Percentiles rank a stretch among this genome's conserved stretches.
Conservation (phyloP, 129 eudicot genomes). For the Artemisia tridentata region DNA sequence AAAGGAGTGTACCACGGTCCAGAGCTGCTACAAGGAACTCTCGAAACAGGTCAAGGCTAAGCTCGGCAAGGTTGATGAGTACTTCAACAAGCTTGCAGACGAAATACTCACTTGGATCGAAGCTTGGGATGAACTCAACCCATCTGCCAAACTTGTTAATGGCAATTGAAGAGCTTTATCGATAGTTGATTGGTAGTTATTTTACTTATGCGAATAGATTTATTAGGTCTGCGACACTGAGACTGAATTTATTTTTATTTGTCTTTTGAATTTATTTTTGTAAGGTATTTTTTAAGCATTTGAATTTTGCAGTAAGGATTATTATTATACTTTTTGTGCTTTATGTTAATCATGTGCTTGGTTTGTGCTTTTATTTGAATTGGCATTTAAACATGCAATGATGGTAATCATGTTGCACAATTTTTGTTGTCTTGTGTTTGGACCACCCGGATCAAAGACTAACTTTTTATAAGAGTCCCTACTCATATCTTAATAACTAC, state of each 20-base stretch:
- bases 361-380: slow-evolving; percentile 1
- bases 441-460: slow-evolving; percentile 1
- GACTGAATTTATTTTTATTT: slow-evolving; percentile 11
- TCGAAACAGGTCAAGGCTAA: no score
- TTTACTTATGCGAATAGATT: no score
- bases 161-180: no score
- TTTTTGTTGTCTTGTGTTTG: slow-evolving; percentile 7
- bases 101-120: no score
- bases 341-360: slow-evolving; percentile 13
- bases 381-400: not conserved
- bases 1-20: no score
- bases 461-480: slow-evolving; percentile 20
- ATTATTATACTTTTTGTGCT: slow-evolving; percentile 2
- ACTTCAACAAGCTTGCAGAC: no score
- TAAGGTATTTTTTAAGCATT: slow-evolving; percentile 25
- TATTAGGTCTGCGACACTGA: slow-evolving; percentile 12
- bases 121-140: no score
- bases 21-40: no score
- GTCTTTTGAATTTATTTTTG: slow-evolving; percentile 7
- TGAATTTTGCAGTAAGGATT: slow-evolving; percentile 18
- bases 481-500: no score
- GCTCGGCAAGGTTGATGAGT: no score
- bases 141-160: no score
- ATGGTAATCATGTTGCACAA: slow-evolving; percentile 12
- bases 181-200: no score